phyloP scores from a whole-genome alignment of 192 early-diverging fungal species.

The Geranomyces variabilis region DNA sequence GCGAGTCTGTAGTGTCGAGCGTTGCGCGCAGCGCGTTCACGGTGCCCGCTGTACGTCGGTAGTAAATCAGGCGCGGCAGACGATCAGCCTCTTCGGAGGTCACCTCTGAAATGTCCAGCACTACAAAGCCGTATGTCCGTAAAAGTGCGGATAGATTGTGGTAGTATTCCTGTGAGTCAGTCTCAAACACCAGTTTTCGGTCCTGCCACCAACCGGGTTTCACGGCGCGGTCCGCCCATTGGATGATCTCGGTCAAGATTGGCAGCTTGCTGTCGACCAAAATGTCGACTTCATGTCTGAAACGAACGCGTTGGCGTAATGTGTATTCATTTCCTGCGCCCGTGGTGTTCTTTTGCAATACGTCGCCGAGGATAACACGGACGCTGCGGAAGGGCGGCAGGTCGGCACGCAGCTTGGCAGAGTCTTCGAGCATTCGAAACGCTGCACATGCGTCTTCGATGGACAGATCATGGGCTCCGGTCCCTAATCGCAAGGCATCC shows the following conservation, averaged over 20 bases:
- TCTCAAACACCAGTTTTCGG: slow-evolving; percentile 25
- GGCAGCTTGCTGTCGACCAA: slow-evolving; percentile 23
- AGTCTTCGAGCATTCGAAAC: slow-evolving; percentile 30
- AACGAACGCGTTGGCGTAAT: slow-evolving; percentile 16
- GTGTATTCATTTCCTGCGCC: slow-evolving; percentile 25
- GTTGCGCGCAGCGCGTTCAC: slow-evolving; percentile 30
- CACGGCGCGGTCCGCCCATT: slow-evolving; percentile 16
- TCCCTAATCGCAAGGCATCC: slow-evolving; percentile 25
- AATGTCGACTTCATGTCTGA: slow-evolving; percentile 31
- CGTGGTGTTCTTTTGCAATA: slow-evolving; percentile 22
- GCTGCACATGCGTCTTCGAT: slow-evolving; percentile 32
- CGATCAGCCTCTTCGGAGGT: slow-evolving; percentile 3
- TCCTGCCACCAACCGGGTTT: slow-evolving; percentile 15
- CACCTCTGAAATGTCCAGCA: slow-evolving; percentile 24
- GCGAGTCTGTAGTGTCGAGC: slow-evolving; percentile 14
- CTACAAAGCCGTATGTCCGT: slow-evolving; percentile 20
- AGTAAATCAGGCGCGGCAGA: slow-evolving; percentile 30
- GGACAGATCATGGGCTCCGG: slow-evolving; percentile 16
- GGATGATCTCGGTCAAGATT: slow-evolving; percentile 26
- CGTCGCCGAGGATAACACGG: slow-evolving; percentile 22
- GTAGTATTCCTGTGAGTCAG: slow-evolving; percentile 28
- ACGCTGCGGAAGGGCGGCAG: slow-evolving; percentile 14
- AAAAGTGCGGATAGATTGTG: slow-evolving; percentile 21
- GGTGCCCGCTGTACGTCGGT: slow-evolving; percentile 27
- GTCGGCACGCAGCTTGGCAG: background rate